phyloP scores from a whole-genome alignment of 192 early-diverging fungal genomes.

The Umbelopsis ramanniana region DNA sequence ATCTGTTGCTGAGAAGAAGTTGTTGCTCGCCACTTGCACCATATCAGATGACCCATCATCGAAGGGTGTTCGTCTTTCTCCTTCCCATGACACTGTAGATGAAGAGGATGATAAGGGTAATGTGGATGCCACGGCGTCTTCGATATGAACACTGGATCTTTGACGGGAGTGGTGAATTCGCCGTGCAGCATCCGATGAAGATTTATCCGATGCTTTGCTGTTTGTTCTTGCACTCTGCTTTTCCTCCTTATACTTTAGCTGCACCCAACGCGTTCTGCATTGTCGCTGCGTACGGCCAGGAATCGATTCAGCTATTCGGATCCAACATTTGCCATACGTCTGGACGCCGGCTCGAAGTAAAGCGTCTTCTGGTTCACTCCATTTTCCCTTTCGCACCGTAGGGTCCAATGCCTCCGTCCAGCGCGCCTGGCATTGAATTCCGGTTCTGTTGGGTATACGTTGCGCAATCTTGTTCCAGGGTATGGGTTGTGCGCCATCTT shows the following conservation, averaged over 20 bases:
- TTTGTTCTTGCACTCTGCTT: conserved; percentile 22
- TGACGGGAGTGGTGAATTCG: too few relatives aligned
- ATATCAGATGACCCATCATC: conserved; percentile 5
- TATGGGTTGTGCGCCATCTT: conserved; percentile 43
- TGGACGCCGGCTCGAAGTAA: conserved; percentile 59
- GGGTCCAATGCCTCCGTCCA: conserved; percentile 66
- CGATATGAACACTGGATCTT: not conserved
- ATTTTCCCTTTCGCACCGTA: conserved; percentile 55
- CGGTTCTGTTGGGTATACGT: conserved; percentile 54
- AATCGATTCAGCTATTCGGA: conserved; percentile 61
- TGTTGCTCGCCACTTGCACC: not conserved
- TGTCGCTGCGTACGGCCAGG: conserved; percentile 61
- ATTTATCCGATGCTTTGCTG: not conserved
- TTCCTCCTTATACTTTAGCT: conserved; percentile 51
- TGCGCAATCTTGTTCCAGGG: conserved; percentile 55
- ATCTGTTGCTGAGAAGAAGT: not conserved
- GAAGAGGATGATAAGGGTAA: conserved; percentile 8
- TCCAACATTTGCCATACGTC: conserved; percentile 54
- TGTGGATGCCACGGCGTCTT: not conserved
- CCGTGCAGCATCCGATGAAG: too few relatives aligned
- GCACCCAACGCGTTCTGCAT: conserved; percentile 65
- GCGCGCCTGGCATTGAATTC: conserved; percentile 64
- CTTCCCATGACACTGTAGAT: conserved; percentile 12
- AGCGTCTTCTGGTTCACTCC: conserved; percentile 54
- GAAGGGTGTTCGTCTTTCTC: not conserved